Percentiles rank a stretch among this genome's conserved stretches.
Conservation (phyloP, 2,329 filamentous ascomycete genomes). For the Arthroderma uncinatum region DNA sequence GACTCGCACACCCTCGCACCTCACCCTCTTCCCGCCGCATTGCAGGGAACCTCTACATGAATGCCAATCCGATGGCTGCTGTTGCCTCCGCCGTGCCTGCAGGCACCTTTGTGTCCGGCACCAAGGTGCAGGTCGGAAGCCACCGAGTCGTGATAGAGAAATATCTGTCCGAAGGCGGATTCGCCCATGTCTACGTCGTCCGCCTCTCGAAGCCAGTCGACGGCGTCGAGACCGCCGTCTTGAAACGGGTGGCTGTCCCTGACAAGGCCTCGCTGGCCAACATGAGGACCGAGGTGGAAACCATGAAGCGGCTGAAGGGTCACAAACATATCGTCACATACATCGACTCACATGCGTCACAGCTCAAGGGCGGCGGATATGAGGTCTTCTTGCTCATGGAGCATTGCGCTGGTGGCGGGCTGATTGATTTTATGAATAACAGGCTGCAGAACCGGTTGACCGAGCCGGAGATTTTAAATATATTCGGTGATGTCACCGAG, state of each 20-base stretch:
- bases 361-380: constrained; percentile 83
- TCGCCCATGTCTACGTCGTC: constrained; percentile 96
- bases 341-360: constrained; percentile 94
- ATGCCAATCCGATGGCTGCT: constrained; percentile 16
- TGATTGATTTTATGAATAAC: constrained; percentile 99
- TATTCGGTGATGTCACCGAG: constrained; percentile 91
- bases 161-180: constrained; percentile 95
- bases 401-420: constrained; percentile 81
- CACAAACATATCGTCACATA: constrained; percentile 95
- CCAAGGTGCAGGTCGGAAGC: constrained; percentile 89
- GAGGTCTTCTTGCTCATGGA: constrained; percentile 99
- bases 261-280: constrained; percentile 89
- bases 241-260: constrained; percentile 91
- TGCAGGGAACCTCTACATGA: background rate
- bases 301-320: constrained; percentile 98
- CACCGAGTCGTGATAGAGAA: constrained; percentile 92
- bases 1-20: background rate
- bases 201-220: constrained; percentile 66
- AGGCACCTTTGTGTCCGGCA: constrained; percentile 84
- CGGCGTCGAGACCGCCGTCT: constrained; percentile 68
- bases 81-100: constrained; percentile 39
- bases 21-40: background rate
- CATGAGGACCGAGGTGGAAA: constrained; percentile 98
- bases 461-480: constrained; percentile 92
- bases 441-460: constrained; percentile 90